Base-by-base conservation (phyloP, 148 eudicot species). In the Nepenthes gracilis region DNA sequence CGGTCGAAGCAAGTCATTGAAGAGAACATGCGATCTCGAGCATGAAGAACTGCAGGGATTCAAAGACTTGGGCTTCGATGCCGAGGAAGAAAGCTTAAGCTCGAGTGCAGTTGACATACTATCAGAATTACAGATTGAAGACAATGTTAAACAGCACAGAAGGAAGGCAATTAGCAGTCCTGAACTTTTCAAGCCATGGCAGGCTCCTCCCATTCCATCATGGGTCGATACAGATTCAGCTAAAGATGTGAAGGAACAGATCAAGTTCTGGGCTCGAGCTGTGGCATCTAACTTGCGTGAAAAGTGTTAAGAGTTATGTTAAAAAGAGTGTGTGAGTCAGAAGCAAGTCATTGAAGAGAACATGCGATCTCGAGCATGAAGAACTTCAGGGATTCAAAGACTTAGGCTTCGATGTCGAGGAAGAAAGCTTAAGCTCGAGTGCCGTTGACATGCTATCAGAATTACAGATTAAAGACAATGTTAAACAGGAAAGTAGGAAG, bases 211-310 rank as follows among this genome's bases (percentile, higher is more conserved):
- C 4, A 40, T 40, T 8, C 45, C 45, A 40, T 0, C 4, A 40
- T 40, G 45, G 45, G 40, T 12, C 9, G n/a, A 34, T 33, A 49
- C 12, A 6, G 66, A 63, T 45, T 78, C 83, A 5, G 54, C 76
- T n/a, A 81, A 81, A 34, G 85, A 87, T 58, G 72, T 87, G 78
- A 90, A 90, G 65, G 82, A 79, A 11, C 91, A 81, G 64, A 79
- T 90, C 78, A 90, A 81, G 72, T 87, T 75, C 23, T 90, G 97
- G 97, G 97, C 97, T 23, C 77, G 89, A 78, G 80, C 91, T 13
- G 97, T 90, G 59, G 97, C 97, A 35, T 72, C 85, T 9, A 90
- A 90, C 61, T 81, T 78, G 61, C 84, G 84, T 43, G 78, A 70
- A 74, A 78, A 79, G 33, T 77, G 83, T 23, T 78, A 59, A 79